Evolutionary conservation across 768 basidiomycete species (phyloP).

Genomic region (Phylloporus scabripes): DNA sequence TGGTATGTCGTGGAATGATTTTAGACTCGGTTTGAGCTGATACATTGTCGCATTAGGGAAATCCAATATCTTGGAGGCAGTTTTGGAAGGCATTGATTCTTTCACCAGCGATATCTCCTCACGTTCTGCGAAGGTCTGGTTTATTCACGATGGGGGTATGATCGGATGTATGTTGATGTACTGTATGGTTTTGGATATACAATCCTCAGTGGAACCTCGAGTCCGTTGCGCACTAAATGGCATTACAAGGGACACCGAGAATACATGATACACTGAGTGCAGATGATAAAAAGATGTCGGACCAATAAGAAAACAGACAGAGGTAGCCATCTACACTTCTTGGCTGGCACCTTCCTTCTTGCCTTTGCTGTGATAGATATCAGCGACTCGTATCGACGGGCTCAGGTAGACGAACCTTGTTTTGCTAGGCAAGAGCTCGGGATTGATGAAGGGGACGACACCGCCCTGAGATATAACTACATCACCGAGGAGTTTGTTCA

Average conservation of each 20-base stretch:
- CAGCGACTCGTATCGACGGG: neutral
- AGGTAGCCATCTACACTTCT: constrained; percentile 22
- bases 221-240: neutral
- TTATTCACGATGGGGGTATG: neutral
- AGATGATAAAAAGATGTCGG: constrained; percentile 28
- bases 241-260: constrained; percentile 14
- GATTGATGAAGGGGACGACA: constrained; percentile 66
- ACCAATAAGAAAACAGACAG: constrained; percentile 15
- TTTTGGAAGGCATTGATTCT: constrained; percentile 63
- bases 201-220: neutral
- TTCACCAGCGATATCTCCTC: constrained; percentile 48
- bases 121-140: constrained; percentile 39
- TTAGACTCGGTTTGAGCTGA: neutral
- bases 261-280: constrained; percentile 27
- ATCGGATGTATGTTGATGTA: neutral
- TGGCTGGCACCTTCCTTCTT: constrained; percentile 32
- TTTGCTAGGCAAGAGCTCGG: constrained; percentile 34
- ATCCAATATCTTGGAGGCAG: constrained; percentile 72
- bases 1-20: constrained; percentile 39
- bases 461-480: constrained; percentile 92
- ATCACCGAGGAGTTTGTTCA: constrained; percentile 76
- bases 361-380: constrained; percentile 25
- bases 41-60: constrained; percentile 43
- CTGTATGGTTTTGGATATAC: neutral
- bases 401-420: constrained; percentile 18